Base-by-base conservation (phyloP, 192 early-diverging fungal species). In the Paraglomus brasilianum region DNA sequence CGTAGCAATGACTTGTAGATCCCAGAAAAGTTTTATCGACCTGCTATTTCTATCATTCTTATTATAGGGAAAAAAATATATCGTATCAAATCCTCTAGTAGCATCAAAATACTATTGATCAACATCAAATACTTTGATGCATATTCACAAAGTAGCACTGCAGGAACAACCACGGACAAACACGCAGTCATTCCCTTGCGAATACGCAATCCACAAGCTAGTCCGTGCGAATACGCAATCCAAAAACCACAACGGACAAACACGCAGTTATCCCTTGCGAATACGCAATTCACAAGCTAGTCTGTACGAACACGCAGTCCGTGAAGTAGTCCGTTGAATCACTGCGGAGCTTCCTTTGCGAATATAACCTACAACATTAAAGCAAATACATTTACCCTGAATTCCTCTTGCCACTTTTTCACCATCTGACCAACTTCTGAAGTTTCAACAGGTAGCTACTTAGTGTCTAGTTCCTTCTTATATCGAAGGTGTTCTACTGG, bases 31-130 rank as follows among this genome's bases (percentile, higher is more conserved):
- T 53, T 52, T 67, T 67, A 67, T 41, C 40, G 39, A 22, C 19
- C 55, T 44, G 24, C 19, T 53, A 5, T 67, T 67, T 21, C 55
- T 67, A 67, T 67, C 39, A 52, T 67, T 53, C 65, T 67, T 55
- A 17, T 11, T 21, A 7, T 49, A 8, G 55, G 24, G 24, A 43
- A 48, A 53, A 67, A 39, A 4, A 19, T 19, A 10, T 48, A 19
- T 53, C 15, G n/a, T n/a, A n/a, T n/a, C n/a, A n/a, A n/a, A n/a
- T n/a, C n/a, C n/a, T n/a, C n/a, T n/a, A n/a, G n/a, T n/a, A n/a
- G n/a, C n/a, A n/a, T n/a, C n/a, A n/a, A n/a, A n/a, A n/a, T n/a
- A n/a, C n/a, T n/a, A n/a, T n/a, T n/a, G n/a, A n/a, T n/a, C n/a
- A n/a, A n/a, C n/a, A n/a, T n/a, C n/a, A n/a, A n/a, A 67, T 42